Base-by-base conservation (phyloP, 169 alveolate genomes). In the Toxoplasma gondii region DNA sequence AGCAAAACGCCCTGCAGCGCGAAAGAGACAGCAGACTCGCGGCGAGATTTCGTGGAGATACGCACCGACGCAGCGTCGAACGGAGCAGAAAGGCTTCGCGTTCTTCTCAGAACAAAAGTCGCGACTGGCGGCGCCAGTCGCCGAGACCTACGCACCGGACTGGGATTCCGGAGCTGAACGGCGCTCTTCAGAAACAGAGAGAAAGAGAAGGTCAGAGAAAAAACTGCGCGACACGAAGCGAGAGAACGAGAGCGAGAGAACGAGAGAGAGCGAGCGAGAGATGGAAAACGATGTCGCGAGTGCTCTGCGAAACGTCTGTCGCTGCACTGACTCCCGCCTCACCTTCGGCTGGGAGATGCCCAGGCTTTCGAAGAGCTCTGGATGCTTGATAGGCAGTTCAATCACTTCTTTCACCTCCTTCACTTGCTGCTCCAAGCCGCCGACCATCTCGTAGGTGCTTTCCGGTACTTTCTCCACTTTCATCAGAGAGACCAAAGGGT, bases 381-480 rank as follows among this genome's bases (percentile, higher is more conserved):
- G 99, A 96, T 99, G 99, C 95, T 98, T 99, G 83, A 99, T 99
- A 9, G 99, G 99, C 36, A 99, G 98, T 95, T 99, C 99, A 53
- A 99, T 99, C 24, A 99, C 99, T 96, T 99, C 99, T 95, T 99
- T 99, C 41, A 99, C 99, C 96, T 99, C 99, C 95, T 99, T 98
- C 27, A 98, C 99, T 97, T 99, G 99, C 94, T 98, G 98, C 92
- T 99, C 99, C 45, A 99, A 96, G 10, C 99, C 99, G 39, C 99
- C 99, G 0, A 99, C 99, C 99, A 99, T 99, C 95, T 91, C 99
- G 94, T 99, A 99, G 39, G 99, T 99, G 93, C 99, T 97, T 97
- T 99, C 99, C 2, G 99, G 99, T 7, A 99, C 99, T 97, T 99
- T 99, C 97, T 99, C 99, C 1, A 99, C 99, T 96, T 98, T 98